These are phyloP conservation scores for Penicillium sp. DNA, from an alignment of 2,329 filamentous ascomycete species.

Conservation along the genomic window DNA sequence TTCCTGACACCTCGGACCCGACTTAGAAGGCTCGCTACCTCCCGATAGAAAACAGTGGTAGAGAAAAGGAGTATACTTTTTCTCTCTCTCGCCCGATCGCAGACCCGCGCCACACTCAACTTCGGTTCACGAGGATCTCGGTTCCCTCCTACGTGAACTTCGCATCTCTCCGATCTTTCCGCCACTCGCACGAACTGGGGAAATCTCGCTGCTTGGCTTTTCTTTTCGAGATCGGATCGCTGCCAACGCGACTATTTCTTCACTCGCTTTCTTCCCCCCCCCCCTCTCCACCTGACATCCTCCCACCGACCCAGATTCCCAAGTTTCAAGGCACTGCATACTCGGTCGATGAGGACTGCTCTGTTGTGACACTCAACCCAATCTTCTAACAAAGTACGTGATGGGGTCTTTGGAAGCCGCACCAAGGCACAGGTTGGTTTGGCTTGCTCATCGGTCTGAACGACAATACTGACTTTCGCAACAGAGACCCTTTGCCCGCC, in stretches of 20 bases:
- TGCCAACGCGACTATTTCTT: too few species aligned
- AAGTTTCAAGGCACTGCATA: not conserved
- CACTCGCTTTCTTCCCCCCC: too few species aligned
- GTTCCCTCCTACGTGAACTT: constrained; percentile 3
- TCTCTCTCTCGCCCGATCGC: not conserved
- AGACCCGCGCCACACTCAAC: not conserved
- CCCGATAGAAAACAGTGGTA: not conserved
- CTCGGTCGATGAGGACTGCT: constrained; percentile 6
- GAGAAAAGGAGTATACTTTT: not conserved
- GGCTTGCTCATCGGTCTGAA: constrained; percentile 2
- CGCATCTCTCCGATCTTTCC: constrained; percentile 9
- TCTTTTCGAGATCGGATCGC: too few species aligned
- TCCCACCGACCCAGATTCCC: too few species aligned
- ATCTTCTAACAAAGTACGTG: constrained; percentile 16
- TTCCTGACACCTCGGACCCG: too few species aligned
- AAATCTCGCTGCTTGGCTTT: not conserved
- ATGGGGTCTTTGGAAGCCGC: constrained; percentile 42
- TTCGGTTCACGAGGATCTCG: constrained; percentile 10
- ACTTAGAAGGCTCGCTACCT: not conserved
- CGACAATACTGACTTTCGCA: constrained; percentile 23
- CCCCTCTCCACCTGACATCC: too few species aligned
- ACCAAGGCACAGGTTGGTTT: constrained; percentile 37
- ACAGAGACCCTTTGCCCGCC: constrained; percentile 45
- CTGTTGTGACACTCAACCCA: not conserved
- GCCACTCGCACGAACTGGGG: constrained; percentile 1